Percentiles rank a stretch among this genome's conserved stretches.
Conservation (phyloP, 1,284 basidiomycete species). For the Neotropicomus parvogracilis region DNA sequence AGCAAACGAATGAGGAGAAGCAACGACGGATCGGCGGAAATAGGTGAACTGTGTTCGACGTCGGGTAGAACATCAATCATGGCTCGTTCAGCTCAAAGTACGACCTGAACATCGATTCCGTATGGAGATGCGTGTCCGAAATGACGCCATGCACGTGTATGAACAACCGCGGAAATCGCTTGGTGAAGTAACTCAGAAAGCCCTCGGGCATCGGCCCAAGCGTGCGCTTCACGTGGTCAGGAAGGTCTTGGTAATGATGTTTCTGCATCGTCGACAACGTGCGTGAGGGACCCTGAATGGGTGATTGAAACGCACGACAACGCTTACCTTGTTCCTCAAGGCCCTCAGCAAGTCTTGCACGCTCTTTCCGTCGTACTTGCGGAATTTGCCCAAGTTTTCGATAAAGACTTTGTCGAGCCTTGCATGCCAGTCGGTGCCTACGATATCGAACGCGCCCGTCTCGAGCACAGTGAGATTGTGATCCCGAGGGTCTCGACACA, state of each 20-base stretch:
- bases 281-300: slow-evolving; percentile 4
- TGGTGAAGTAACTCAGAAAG: slow-evolving; percentile 90
- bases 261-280: slow-evolving; percentile 52
- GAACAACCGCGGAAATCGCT: slow-evolving; percentile 88
- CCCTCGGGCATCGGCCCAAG: slow-evolving; percentile 90
- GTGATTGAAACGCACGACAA: background rate
- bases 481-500: slow-evolving; percentile 89
- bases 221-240: slow-evolving; percentile 83
- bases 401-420: slow-evolving; percentile 87
- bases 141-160: slow-evolving; percentile 89
- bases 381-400: slow-evolving; percentile 93
- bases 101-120: slow-evolving; percentile 81
- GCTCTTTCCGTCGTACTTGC: slow-evolving; percentile 89
- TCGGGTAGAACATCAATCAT: slow-evolving; percentile 17
- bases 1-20: background rate
- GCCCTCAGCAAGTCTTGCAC: slow-evolving; percentile 92
- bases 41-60: background rate
- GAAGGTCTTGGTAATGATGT: slow-evolving; percentile 97
- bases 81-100: slow-evolving; percentile 74
- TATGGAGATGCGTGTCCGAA: slow-evolving; percentile 57
- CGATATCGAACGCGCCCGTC: slow-evolving; percentile 58
- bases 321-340: slow-evolving; percentile 86
- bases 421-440: slow-evolving; percentile 86
- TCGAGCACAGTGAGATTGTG: slow-evolving; percentile 76
- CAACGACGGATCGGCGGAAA: background rate